phyloP scores from a whole-genome alignment of 2,329 filamentous ascomycete genomes.

The Tothia fuscella region DNA sequence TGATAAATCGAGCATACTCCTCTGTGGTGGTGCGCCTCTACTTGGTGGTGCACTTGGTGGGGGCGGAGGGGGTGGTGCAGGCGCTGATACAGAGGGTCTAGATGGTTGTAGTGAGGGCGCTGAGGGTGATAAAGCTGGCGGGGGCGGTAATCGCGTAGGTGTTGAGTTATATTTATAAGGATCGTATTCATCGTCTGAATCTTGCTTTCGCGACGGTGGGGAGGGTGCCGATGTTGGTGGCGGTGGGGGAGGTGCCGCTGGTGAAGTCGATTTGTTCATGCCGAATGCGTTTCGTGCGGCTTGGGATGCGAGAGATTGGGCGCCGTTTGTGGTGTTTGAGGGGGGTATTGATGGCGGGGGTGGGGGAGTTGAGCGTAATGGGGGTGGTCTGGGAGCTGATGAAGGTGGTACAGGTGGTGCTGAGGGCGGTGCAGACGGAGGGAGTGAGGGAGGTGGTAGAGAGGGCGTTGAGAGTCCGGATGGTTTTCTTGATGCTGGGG shows the following conservation, averaged over 20 bases:
- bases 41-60: slow-evolving; percentile 30
- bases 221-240: slow-evolving; percentile 23
- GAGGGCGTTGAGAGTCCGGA: slow-evolving; percentile 31
- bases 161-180: slow-evolving; percentile 18
- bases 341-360: slow-evolving; percentile 34
- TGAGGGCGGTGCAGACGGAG: slow-evolving; percentile 28
- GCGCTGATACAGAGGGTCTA: slow-evolving; percentile 12
- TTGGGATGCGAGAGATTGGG: slow-evolving; percentile 39
- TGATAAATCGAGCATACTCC: slow-evolving; percentile 10
- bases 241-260: slow-evolving; percentile 30
- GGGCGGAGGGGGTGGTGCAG: slow-evolving; percentile 22
- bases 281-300: slow-evolving; percentile 48
- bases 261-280: slow-evolving; percentile 21
- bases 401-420: slow-evolving; percentile 30
- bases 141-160: slow-evolving; percentile 29
- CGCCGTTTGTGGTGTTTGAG: slow-evolving; percentile 24
- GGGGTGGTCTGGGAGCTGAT: slow-evolving; percentile 18
- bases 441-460: slow-evolving; percentile 30
- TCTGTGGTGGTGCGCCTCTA: slow-evolving; percentile 22
- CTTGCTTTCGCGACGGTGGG: slow-evolving; percentile 13
- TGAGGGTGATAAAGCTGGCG: slow-evolving; percentile 22
- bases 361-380: slow-evolving; percentile 24
- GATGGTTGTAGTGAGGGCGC: slow-evolving; percentile 14
- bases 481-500: slow-evolving; percentile 44
- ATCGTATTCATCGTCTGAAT: slow-evolving; percentile 10